Base-by-base conservation (phyloP, 2,329 filamentous ascomycete species). In the Aspergillus japonicus region DNA sequence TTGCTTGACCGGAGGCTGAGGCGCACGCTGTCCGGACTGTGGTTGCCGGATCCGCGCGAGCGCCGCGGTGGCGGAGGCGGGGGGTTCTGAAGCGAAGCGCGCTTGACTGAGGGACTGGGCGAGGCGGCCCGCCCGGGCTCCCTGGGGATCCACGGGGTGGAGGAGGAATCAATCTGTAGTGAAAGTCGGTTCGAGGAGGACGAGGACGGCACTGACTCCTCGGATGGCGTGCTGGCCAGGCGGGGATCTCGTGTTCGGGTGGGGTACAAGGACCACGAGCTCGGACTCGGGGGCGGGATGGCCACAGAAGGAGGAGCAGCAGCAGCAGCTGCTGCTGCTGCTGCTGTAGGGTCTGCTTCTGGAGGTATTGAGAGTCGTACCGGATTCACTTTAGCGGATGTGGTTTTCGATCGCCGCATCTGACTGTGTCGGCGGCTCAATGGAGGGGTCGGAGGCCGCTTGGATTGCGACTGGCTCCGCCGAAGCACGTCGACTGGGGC, bases 361-460 rank as follows among this genome's bases (percentile, higher is more conserved):
- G 81, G 73, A 7, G 80, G 78, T 49, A 71, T 58, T 59, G 75
- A 68, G 63, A 75, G 62, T 62, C 73, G 68, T 58, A 68, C 51
- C 49, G 67, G 64, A 39, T 73, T 71, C 35, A 72, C 68, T 62
- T 71, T 72, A 52, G 73, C 70, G 51, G 72, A 57, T 7, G 68
- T 69, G 14, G 73, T 72, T 60, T 77, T 75, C 39, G 71, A 73
- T 31, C 75, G 66, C 57, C 71, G 72, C 68, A 76, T 73, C 58
- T 81, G 79, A 59, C 80, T 81, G 57, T 80, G 80, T 52, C 81
- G 77, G 56, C 82, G 71, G 59, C 80, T 74, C 24, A 81, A 63
- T 21, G 82, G 82, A 23, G 81, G 81, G 10, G 80, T 78, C 10
- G 81, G 79, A 3, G 80, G 77, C 24, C 76, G 77, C 62, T 77